Evolutionary conservation across 257 asterid genomes (phyloP), one percentile per base, ranked within the genome.

Genomic region (Verbascum thapsus): DNA sequence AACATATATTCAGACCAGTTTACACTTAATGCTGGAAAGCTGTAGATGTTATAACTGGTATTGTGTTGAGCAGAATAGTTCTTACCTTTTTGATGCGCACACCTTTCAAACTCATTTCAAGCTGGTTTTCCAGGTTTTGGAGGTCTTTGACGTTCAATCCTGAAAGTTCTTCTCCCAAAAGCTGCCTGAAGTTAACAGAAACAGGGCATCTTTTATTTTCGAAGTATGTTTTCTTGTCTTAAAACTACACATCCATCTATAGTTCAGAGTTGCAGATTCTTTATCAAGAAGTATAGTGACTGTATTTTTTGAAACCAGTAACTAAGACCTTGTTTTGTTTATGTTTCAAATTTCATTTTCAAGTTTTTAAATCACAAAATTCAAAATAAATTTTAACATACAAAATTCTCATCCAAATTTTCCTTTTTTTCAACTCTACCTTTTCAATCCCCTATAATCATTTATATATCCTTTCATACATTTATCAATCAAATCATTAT

Each of bases 121-220:
- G 78, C 69, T 76, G 81, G 38, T 55, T 68, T 72, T 84, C 94
- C 69, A 87, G 73, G 67, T 77, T 77, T 54, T 83, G 85, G 18
- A 87, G 90, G 50, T 87, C 95, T 38, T 74, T 76, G 80, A 67
- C 43, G 74, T 63, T 42, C 77, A 84, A 70, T 65, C 90, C 95
- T 50, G 83, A 76, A 63, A 87, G 86, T 54, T 78, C 86, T 72
- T 80, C 83, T 44, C 95, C 95, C 81, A 87, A 44, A 64, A 87
- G 83, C 70, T 78, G 80, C 79, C 95, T 87, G 74, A 37, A 47
- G 26, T 38, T 20, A 20, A 35, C 52, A 61, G 53, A 58, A 58
- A 63, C 20, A 1, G 35, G 20, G 18, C 43, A 55, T 22, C 39
- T 47, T 35, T 58, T 67, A 64, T 58, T 30, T 38, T 63, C 40